Evolutionary conservation across 1,139 yeast species (phyloP), one percentile per base, ranked within the genome.

Genomic region (Barnettozyma hawaiiensis): DNA sequence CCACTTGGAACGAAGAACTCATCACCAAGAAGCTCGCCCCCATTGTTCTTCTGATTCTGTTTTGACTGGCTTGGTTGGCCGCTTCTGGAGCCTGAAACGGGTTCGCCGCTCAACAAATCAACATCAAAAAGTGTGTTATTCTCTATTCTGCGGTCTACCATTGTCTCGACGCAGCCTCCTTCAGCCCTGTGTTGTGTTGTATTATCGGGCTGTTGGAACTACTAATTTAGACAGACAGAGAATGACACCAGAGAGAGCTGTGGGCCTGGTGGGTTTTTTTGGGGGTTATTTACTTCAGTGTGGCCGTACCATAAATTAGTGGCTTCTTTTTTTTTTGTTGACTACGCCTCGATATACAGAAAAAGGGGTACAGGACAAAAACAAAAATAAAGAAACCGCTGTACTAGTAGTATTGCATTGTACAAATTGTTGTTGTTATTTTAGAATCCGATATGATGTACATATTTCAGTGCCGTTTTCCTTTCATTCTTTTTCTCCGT

Each of bases 81-180:
- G 10, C 26, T 18, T 24, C n/a, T 32, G 26, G 15, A 14, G 7
- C 23, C 11, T 22, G 10, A 24, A 11, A 19, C 22, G 7, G 47
- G 51, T 26, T 45, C 46, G 24, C 44, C 41, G 41, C 41, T 42
- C 46, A 58, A 37, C 35, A 61, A 48, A 39, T 61, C 63, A 14
- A 61, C 51, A 39, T 61, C 64, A 37, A 61, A 61, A 14, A 61
- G 40, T 6, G 63, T 58, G 36, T 55, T 56, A 10, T 51, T 49
- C 31, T 39, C 42, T 23, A 14, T 11, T 5, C 24, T 14, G 26
- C 26, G 35, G 26, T 18, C 26, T 19, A 18, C 11, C 35, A 32
- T 31, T 21, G 7, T 21, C 21, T 20, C 9, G 5, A 12, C 20
- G 23, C 18, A 6, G 7, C 26, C 12, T n/a, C n/a, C n/a, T n/a